Conservation (phyloP, 2,329 filamentous ascomycete species). For the Diplodia intermedia region DNA sequence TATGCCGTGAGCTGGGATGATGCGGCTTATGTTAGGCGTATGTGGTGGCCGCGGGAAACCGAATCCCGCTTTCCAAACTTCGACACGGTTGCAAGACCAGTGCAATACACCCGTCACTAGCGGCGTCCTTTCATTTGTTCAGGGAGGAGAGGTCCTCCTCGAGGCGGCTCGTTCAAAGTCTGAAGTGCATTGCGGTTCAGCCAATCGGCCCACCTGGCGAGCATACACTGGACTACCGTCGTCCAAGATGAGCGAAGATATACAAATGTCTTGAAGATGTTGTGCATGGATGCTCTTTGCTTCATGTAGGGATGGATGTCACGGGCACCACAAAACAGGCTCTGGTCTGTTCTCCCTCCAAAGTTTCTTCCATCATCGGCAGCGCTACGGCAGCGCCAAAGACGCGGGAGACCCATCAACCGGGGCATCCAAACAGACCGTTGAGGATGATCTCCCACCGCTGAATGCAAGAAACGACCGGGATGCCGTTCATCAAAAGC, state of each 20-base stretch:
- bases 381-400: conserved; percentile 27
- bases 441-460: conserved; percentile 13
- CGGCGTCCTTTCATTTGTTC: not conserved
- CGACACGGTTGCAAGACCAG: conserved; percentile 13
- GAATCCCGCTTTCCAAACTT: conserved; percentile 28
- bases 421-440: not conserved
- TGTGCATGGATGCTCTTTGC: conserved; percentile 12
- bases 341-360: conserved; percentile 6
- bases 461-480: conserved; percentile 20
- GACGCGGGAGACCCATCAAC: conserved; percentile 14
- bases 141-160: not conserved
- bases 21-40: not conserved
- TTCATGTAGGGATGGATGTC: conserved; percentile 18
- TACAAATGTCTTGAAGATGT: conserved; percentile 10
- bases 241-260: conserved; percentile 12
- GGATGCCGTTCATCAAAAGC: conserved; percentile 5
- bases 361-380: conserved; percentile 7
- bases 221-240: conserved; percentile 1
- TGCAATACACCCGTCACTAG: conserved; percentile 12
- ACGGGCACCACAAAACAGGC: not conserved
- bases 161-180: not conserved
- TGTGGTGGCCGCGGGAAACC: conserved; percentile 20
- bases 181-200: not conserved
- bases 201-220: not conserved
- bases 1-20: conserved; percentile 8